A percentile compares a stretch with the other conserved stretches of the same genome.
These are phyloP conservation scores for Penicillium bialowiezense DNA, from an alignment of 495 filamentous ascomycete genomes.

Conservation along the genomic window DNA sequence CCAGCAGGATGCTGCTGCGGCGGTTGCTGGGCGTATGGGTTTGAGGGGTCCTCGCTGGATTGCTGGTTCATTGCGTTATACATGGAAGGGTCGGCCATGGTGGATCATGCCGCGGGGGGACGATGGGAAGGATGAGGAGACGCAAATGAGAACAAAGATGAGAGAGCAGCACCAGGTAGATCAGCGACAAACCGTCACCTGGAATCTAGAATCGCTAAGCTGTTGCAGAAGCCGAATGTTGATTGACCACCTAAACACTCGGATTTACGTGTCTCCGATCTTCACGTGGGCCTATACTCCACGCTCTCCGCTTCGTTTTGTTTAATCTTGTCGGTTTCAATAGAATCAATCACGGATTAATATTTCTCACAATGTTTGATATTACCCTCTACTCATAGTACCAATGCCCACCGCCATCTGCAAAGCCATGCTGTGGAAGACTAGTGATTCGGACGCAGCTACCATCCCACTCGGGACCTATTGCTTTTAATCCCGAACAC, in stretches of 20 bases:
- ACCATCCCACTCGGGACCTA: not conserved
- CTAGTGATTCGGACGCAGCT: not conserved
- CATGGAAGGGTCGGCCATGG: slow-evolving; percentile 74
- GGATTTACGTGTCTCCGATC: slow-evolving; percentile 38
- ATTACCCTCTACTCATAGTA: not conserved
- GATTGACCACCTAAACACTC: slow-evolving; percentile 40
- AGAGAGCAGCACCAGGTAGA: not conserved
- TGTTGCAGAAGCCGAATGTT: slow-evolving; percentile 17
- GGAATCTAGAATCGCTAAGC: slow-evolving; percentile 4
- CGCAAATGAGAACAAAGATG: not conserved
- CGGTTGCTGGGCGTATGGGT: slow-evolving; percentile 56
- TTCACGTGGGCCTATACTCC: slow-evolving; percentile 14
- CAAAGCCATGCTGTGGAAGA: not conserved
- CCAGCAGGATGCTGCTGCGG: slow-evolving; percentile 36
- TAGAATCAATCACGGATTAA: no score
- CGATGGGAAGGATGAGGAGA: slow-evolving; percentile 1
- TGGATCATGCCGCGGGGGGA: slow-evolving; percentile 26
- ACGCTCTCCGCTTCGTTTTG: no score
- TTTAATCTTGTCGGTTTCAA: not conserved
- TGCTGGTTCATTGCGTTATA: slow-evolving; percentile 68
- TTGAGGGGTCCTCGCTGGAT: slow-evolving; percentile 61
- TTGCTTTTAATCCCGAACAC: not conserved
- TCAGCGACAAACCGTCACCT: slow-evolving; percentile 17
- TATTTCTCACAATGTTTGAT: not conserved
- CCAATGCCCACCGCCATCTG: not conserved